These are phyloP conservation scores for Colletotrichum tamarilloi DNA, from an alignment of 2,329 filamentous ascomycete species.

Conservation along the genomic window DNA sequence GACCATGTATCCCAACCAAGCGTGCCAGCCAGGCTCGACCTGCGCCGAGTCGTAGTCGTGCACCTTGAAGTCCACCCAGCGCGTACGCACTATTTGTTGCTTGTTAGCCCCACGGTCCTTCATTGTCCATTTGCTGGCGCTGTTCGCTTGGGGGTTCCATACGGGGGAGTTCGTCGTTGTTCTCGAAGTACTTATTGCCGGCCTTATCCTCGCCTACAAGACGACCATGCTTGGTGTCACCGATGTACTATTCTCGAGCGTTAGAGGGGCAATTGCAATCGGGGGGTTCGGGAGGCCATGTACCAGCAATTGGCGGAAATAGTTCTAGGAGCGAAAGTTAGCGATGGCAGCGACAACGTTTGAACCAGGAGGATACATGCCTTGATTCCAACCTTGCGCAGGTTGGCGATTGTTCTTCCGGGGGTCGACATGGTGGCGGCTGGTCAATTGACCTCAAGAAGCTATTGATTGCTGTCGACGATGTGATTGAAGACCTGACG, in stretches of 20 bases:
- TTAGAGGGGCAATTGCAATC: slow-evolving; percentile 33
- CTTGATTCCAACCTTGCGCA: slow-evolving; percentile 90
- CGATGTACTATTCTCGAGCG: slow-evolving; percentile 62
- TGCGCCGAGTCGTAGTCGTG: slow-evolving; percentile 85
- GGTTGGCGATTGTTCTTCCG: slow-evolving; percentile 84
- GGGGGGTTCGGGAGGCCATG: slow-evolving; percentile 51
- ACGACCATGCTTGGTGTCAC: slow-evolving; percentile 95
- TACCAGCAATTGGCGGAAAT: slow-evolving; percentile 93
- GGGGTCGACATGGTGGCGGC: slow-evolving; percentile 86
- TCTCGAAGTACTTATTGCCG: slow-evolving; percentile 99
- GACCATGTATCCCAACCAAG: slow-evolving; percentile 94
- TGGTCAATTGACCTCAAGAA: slow-evolving; percentile 45
- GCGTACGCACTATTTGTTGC: slow-evolving; percentile 78
- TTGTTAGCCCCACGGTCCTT: slow-evolving; percentile 28
- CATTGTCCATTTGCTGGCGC: background rate
- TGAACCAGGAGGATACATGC: slow-evolving; percentile 56
- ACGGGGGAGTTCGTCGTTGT: slow-evolving; percentile 93
- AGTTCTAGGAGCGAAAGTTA: slow-evolving; percentile 70
- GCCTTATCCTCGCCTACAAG: slow-evolving; percentile 87
- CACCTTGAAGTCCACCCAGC: slow-evolving; percentile 97
- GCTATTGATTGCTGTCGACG: slow-evolving; percentile 22
- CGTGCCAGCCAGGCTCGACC: slow-evolving; percentile 97
- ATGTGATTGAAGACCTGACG: slow-evolving; percentile 31
- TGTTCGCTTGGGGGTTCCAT: slow-evolving; percentile 49
- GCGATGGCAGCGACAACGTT: slow-evolving; percentile 15